Conservation (phyloP, 2,329 filamentous ascomycete species). For the Pseudogymnoascus sp. region DNA sequence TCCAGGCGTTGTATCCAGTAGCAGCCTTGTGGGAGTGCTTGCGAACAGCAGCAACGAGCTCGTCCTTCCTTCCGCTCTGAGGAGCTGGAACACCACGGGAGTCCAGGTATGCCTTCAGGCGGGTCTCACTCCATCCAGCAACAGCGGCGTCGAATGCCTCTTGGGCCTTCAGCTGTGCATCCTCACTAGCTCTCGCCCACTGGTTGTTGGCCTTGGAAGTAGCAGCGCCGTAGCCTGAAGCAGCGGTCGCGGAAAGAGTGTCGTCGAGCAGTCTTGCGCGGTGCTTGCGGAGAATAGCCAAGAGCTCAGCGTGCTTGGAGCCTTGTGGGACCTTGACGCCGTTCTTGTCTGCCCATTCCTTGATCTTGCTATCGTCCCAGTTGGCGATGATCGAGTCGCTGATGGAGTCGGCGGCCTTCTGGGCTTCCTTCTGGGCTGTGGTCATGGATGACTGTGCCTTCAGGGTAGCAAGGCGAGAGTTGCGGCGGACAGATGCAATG, state of each 20-base stretch:
- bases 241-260: constrained; percentile 47
- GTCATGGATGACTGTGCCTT: constrained; percentile 54
- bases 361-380: constrained; percentile 85
- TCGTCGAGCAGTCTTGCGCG: constrained; percentile 64
- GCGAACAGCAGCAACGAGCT: constrained; percentile 67
- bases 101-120: constrained; percentile 71
- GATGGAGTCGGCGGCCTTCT: constrained; percentile 63
- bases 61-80: constrained; percentile 61
- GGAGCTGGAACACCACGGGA: constrained; percentile 69
- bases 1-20: constrained; percentile 63
- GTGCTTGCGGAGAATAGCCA: constrained; percentile 84
- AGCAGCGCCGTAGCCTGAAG: constrained; percentile 57
- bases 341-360: constrained; percentile 90
- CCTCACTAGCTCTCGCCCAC: constrained; percentile 67
- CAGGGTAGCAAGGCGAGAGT: constrained; percentile 71
- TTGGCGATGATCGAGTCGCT: constrained; percentile 79
- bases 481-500: constrained; percentile 81
- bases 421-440: constrained; percentile 55
- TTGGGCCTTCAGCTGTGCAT: constrained; percentile 51
- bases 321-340: constrained; percentile 84
- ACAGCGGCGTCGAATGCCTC: constrained; percentile 59
- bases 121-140: constrained; percentile 62
- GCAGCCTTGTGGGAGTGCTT: constrained; percentile 64
- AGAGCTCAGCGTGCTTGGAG: constrained; percentile 79
- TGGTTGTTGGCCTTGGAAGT: constrained; percentile 69